Conservation (phyloP, 805 yeast species). For the Priceomyces medius region DNA sequence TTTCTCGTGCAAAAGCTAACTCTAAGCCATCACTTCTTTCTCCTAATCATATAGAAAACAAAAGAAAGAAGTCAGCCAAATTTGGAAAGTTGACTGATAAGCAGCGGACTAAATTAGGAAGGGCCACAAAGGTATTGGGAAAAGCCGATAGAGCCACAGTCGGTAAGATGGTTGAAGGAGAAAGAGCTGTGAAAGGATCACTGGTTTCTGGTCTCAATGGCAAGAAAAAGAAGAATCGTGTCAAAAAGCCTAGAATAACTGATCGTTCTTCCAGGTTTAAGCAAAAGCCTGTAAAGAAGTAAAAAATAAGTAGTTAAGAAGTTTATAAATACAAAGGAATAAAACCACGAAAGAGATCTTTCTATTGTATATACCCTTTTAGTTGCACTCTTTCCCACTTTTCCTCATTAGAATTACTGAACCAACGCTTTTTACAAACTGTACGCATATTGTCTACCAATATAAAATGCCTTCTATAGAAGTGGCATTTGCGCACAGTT, state of each 20-base stretch:
- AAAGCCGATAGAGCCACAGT: slow-evolving; percentile 75
- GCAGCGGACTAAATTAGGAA: slow-evolving; percentile 75
- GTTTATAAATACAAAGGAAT: too few relatives aligned
- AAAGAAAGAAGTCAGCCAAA: slow-evolving; percentile 23
- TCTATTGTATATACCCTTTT: too few relatives aligned
- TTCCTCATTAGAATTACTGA: too few relatives aligned
- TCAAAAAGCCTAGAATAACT: slow-evolving; percentile 59
- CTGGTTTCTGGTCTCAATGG: slow-evolving; percentile 60
- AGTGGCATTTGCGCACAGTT: too few relatives aligned
- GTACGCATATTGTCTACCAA: too few relatives aligned
- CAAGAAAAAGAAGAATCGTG: slow-evolving; percentile 34
- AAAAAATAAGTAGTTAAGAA: not conserved
- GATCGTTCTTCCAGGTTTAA: slow-evolving; percentile 54
- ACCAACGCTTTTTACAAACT: too few relatives aligned
- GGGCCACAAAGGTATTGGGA: slow-evolving; percentile 73
- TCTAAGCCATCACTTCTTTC: slow-evolving; percentile 43
- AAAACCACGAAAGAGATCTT: too few relatives aligned
- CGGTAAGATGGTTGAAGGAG: slow-evolving; percentile 70
- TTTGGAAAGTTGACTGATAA: slow-evolving; percentile 49
- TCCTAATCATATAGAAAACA: slow-evolving; percentile 43
- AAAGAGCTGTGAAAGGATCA: slow-evolving; percentile 71
- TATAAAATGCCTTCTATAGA: too few relatives aligned
- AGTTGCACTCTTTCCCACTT: too few relatives aligned
- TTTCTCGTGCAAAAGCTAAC: slow-evolving; percentile 53
- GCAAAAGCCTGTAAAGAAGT: slow-evolving; percentile 13